Base-by-base conservation (phyloP, 2,329 filamentous ascomycete genomes). In the Huntiella moniliformis region DNA sequence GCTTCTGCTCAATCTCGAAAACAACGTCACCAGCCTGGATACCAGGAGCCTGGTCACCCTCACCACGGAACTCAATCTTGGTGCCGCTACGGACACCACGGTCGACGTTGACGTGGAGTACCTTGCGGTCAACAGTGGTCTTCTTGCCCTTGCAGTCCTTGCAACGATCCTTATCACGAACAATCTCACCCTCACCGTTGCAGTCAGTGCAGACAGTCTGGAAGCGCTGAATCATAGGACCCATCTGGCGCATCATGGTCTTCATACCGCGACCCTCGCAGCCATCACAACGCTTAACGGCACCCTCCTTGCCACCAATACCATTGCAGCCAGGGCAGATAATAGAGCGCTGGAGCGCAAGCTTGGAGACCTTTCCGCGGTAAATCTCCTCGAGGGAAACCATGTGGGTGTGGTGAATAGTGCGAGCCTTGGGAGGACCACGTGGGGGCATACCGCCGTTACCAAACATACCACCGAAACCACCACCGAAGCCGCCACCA, bases 221-320 rank as follows among this genome's bases (percentile, higher is more conserved):
- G 77, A 98, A 98, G 49, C 91, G 84, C 68, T 98, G 92, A 56
- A 98, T 96, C 91, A 98, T 98, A 50, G 91, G 91, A 44, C 91
- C 91, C 87, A 98, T 96, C 67, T 98, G 91, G 61, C 92, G 82
- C 91, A 98, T 95, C 88, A 98, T 96, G 36, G 84, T 95, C 81
- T 96, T 96, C 83, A 95, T 94, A 64, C 91, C 91, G 53, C 82
- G 77, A 54, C 91, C 91, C 57, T 93, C 85, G 63, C 91, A 98
- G 58, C 85, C 82, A 36, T 75, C 60, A 65, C 91, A 98, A 57
- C 82, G 83, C 68, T 87, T 88, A 53, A 96, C 88, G n/a, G 91
- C 84, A 53, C 91, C 91, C 53, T 96, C 88, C 70, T 98, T 98
- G 54, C 91, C 91, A 58, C 91, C 91, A 50, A 86, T 77, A 52